Conservation (phyloP, 2,329 filamentous ascomycete species). For the Colletotrichum horii region DNA sequence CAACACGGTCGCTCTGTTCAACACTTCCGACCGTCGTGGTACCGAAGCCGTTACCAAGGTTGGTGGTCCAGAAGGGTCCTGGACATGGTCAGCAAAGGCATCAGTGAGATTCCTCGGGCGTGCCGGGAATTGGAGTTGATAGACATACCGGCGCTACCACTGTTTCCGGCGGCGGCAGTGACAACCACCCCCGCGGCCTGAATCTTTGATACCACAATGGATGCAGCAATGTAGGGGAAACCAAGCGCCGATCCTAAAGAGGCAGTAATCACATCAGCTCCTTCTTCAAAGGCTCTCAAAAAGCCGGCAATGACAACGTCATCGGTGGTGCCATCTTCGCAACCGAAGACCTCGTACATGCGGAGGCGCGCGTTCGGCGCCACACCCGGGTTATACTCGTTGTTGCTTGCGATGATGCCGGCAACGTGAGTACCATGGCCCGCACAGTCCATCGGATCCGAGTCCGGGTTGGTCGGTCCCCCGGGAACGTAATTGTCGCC, state of each 20-base stretch:
- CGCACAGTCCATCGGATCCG: slow-evolving; percentile 28
- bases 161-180: neutral
- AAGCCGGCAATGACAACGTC: neutral
- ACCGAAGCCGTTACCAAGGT: neutral
- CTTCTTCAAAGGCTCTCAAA: neutral
- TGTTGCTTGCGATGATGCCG: slow-evolving; percentile 30
- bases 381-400: slow-evolving; percentile 38
- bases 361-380: slow-evolving; percentile 44
- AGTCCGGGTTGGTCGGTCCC: slow-evolving; percentile 30
- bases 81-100: neutral
- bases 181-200: neutral
- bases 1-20: neutral
- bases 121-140: neutral
- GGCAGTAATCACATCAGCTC: neutral
- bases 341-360: slow-evolving; percentile 42
- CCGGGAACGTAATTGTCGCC: slow-evolving; percentile 23
- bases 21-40: neutral
- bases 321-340: slow-evolving; percentile 3
- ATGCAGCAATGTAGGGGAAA: neutral
- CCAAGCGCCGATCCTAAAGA: neutral
- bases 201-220: neutral
- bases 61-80: neutral
- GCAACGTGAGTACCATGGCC: slow-evolving; percentile 34
- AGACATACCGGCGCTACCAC: neutral
- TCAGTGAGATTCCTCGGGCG: neutral